A percentile compares a stretch with the other conserved stretches of the same genome.
Conservation (phyloP, 2,329 filamentous ascomycete species). For the Beauveria asiatica region DNA sequence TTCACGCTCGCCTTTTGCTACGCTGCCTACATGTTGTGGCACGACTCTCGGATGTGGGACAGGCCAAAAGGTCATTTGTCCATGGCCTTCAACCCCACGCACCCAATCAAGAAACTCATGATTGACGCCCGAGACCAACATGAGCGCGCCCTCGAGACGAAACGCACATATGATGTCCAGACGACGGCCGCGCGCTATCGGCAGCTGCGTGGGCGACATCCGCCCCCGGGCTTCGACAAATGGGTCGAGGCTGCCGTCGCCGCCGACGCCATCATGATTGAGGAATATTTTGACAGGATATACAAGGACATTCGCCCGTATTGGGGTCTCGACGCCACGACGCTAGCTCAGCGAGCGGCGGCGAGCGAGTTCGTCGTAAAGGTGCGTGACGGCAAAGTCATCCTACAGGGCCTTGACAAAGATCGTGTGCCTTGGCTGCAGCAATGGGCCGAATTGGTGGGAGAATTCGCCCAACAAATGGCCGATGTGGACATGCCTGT, state of each 20-base stretch:
- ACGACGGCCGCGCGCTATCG: slow-evolving; percentile 49
- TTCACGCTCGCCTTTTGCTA: slow-evolving; percentile 18
- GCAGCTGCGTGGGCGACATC: slow-evolving; percentile 47
- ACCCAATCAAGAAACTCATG: slow-evolving; percentile 46
- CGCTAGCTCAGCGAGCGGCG: slow-evolving; percentile 30
- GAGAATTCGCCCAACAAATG: slow-evolving; percentile 42
- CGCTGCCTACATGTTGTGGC: slow-evolving; percentile 25
- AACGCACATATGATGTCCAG: slow-evolving; percentile 39
- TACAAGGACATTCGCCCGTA: slow-evolving; percentile 54
- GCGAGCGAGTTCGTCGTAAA: slow-evolving; percentile 38
- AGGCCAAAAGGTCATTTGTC: slow-evolving; percentile 13
- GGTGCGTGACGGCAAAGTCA: slow-evolving; percentile 37
- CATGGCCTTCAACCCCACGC: slow-evolving; percentile 22
- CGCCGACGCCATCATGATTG: slow-evolving; percentile 46
- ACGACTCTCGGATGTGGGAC: slow-evolving; percentile 20
- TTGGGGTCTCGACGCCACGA: slow-evolving; percentile 43
- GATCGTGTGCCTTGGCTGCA: slow-evolving; percentile 36
- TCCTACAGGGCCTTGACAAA: slow-evolving; percentile 29
- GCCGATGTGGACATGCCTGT: slow-evolving; percentile 61
- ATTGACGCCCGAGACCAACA: slow-evolving; percentile 36
- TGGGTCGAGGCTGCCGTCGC: slow-evolving; percentile 49
- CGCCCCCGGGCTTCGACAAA: slow-evolving; percentile 53
- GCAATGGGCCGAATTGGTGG: slow-evolving; percentile 41
- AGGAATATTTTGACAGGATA: slow-evolving; percentile 57
- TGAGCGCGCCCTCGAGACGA: slow-evolving; percentile 28